Base-by-base conservation (phyloP, 805 yeast genomes). In the Lipomyces starkeyi region DNA sequence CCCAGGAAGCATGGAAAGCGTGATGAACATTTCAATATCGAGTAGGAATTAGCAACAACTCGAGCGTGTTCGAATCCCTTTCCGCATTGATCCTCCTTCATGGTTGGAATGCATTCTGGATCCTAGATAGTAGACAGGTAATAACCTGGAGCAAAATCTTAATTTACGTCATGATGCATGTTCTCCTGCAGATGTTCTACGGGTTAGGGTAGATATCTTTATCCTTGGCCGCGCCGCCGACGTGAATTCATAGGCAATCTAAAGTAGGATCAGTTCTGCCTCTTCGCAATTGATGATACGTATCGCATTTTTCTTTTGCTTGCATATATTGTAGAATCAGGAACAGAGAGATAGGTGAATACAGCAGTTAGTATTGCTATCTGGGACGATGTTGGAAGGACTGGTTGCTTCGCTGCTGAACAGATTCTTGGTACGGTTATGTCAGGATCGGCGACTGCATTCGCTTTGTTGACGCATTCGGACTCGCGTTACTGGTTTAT, bases 401-500 rank as follows among this genome's bases (percentile, higher is more conserved):
- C 69, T 82, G 47, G 83, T 79, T 22, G 83, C 84, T 11, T 78
- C 83, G 55, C 74, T 82, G 52, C 74, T 82, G 66, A 81, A 82
- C 72, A 74, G 82, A 60, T 77, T 80, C 67, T 74, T 81, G 64
- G 83, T 76, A 69, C 35, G 78, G 69, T 55, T 17, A 11, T 34
- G 6, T 53, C 6, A 14, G n/a, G 22, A 43, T 43, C 22, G 49
- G 17, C 17, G n/a, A 37, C 49, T 17, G 49, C 11, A 13, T n/a
- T 17, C 8, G 22, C 9, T 43, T 17, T 8, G 9, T 17, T 7
- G 11, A 17, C 1, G 49, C 49, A n/a, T 43, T 43, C 22, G 49
- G 22, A 43, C 49, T 17, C 22, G 20, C 13, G 49, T n/a, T 43
- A 43, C 22, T 37, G 43, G 32, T n/a, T n/a, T 43, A 17, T 17